Base-by-base conservation (phyloP, 1,284 basidiomycete genomes). In the Austroboletus novae-zelandiae region DNA sequence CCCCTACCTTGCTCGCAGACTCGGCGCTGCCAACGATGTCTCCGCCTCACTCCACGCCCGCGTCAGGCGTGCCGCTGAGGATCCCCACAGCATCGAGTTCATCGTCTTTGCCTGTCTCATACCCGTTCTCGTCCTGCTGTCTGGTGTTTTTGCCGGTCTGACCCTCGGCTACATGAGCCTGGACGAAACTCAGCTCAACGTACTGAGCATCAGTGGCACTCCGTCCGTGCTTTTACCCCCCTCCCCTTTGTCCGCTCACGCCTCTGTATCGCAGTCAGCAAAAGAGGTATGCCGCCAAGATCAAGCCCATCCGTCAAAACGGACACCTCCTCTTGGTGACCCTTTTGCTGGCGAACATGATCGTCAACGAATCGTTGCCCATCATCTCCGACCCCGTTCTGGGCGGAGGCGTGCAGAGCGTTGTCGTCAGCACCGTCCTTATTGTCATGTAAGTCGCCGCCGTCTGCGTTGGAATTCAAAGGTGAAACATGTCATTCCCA, bases 141-240 rank as follows among this genome's bases (percentile, higher is more conserved):
- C 76, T 13, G 81, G 81, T 51, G 62, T 81, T 9, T 83, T 88
- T 74, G 85, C 86, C 61, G 86, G 84, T 67, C 73, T 92, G 57
- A 91, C 90, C 53, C 73, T 91, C 45, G 94, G 93, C 10, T 95
- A 95, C 69, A 94, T 96, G 90, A 91, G 88, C 61, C 78, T 96
- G 61, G 94, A 95, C 71, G 89, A 91, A 70, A 96, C 93, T 18
- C 92, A 95, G 75, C 78, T 96, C 35, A 86, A 89, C 62, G 94
- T 96, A 2, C 74, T 96, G 11, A 82, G 86, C 55, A 84, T 92
- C 50, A 90, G 89, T 51, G 93, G 93, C 20, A 90, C 88, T 17
- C 79, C 86, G 77, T 89, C 60, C 55, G 87, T 78, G 6, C 23
- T 9, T 31, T 13, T 27, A 10, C 36, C 7, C 35, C 27, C 14